Base-by-base conservation (phyloP, 83 land plant species). In the Larix sibirica region DNA sequence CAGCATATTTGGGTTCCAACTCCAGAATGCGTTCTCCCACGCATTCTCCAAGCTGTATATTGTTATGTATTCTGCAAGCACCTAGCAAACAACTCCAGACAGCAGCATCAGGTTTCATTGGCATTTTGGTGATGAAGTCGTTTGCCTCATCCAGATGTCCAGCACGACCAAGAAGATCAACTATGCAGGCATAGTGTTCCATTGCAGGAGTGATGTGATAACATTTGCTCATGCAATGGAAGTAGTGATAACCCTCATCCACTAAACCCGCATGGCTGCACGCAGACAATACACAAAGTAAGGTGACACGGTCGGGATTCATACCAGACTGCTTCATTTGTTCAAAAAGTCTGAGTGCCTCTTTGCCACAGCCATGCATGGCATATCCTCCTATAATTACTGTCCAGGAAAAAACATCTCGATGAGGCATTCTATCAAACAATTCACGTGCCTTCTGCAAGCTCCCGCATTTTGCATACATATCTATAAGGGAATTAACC, bases 181-280 rank as follows among this genome's bases (percentile, higher is more conserved):
- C 80, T 64, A 83, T 81, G 84, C 85, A 87, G 2, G 83, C 64
- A 81, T 87, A 77, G 40, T 87, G 88, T 23, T 81, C 85, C 13
- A 73, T 47, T 7, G 50, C 70, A 18, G 88, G 83, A 14, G 38
- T 50, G n/a, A 87, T 60, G 5, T 28, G 80, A 62, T 87, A 62
- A 2, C 47, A 63, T 4, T 12, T 62, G 23, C 31, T 82, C 82
- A 86, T 86, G 26, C 79, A 83, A 23, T 83, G 18, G 33, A 83
- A 83, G 17, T 74, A 54, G 21, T 10, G 10, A 17, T 16, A 40
- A 24, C 84, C 84, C 5, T 82, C 79, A 18, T 82, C 67, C 12
- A 82, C 84, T 16, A 82, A 75, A 16, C 65, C 76, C 9, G 84
- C 50, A 24, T 82, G 84, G 44, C 79, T 82, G 84, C 84, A 82